Conservation (phyloP, 768 basidiomycete species). For the Mycena leptocephala region DNA sequence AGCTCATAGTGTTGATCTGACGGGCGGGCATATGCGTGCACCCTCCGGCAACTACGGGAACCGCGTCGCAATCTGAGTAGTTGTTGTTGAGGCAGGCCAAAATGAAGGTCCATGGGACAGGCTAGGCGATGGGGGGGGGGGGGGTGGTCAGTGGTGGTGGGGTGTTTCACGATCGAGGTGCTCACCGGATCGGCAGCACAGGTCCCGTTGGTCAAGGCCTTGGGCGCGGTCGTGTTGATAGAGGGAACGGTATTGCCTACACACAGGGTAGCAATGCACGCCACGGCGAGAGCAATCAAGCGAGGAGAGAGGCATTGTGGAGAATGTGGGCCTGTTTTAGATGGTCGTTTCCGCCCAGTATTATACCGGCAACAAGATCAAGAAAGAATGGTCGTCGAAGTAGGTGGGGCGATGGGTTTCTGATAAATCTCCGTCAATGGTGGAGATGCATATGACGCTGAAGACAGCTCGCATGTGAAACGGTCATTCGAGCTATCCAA, state of each 20-base stretch:
- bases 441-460: background rate
- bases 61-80: background rate
- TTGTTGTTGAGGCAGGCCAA: background rate
- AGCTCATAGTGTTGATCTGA: conserved; percentile 1
- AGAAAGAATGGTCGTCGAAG: background rate
- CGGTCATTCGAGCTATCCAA: too few relatives aligned
- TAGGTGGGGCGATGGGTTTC: background rate
- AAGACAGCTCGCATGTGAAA: too few relatives aligned
- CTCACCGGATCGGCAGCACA: background rate
- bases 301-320: background rate
- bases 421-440: background rate
- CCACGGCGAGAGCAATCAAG: background rate
- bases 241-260: background rate
- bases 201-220: background rate
- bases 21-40: background rate
- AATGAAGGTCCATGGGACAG: background rate
- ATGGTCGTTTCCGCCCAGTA: background rate
- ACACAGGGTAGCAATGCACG: background rate
- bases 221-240: background rate
- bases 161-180: background rate
- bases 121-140: background rate
- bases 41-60: background rate
- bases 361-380: background rate
- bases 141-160: background rate
- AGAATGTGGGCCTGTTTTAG: background rate